These are phyloP conservation scores for Colletotrichum sp. DNA, from an alignment of 2,329 filamentous ascomycete species.

Conservation along the genomic window DNA sequence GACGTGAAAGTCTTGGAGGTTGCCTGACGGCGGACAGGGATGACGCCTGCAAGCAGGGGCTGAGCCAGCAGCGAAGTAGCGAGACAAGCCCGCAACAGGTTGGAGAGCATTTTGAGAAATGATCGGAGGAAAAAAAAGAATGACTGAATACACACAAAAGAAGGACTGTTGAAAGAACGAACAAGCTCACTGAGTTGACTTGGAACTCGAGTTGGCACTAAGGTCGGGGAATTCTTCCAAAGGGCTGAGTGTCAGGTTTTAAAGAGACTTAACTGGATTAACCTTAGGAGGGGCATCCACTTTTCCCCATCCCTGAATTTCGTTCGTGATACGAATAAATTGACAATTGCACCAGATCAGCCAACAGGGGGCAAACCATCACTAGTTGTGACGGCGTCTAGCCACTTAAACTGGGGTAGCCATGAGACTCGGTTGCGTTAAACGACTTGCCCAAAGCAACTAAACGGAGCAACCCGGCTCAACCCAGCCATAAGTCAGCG, in stretches of 20 bases:
- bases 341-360: not conserved
- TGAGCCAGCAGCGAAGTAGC: conserved; percentile 5
- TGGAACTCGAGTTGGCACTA: not conserved
- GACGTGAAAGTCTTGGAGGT: conserved; percentile 29
- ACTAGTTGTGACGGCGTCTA: not conserved
- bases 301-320: conserved; percentile 1
- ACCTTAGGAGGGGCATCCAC: not conserved
- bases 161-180: not conserved
- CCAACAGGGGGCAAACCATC: not conserved
- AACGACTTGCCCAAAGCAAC: not conserved
- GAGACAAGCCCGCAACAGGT: not conserved
- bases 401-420: not conserved
- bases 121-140: not conserved
- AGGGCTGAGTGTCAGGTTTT: not conserved
- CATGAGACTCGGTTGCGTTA: not conserved
- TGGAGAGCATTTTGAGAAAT: not conserved
- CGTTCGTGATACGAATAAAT: conserved; percentile 2
- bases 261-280: not conserved
- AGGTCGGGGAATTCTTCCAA: not conserved
- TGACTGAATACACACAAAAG: not conserved
- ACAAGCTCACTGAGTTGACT: not conserved
- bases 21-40: conserved; percentile 11
- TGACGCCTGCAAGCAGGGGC: not conserved
- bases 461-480: not conserved
- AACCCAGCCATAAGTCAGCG: not conserved